phyloP scores from a whole-genome alignment of 1,284 basidiomycete genomes.

The Xerocomus amazonicus region DNA sequence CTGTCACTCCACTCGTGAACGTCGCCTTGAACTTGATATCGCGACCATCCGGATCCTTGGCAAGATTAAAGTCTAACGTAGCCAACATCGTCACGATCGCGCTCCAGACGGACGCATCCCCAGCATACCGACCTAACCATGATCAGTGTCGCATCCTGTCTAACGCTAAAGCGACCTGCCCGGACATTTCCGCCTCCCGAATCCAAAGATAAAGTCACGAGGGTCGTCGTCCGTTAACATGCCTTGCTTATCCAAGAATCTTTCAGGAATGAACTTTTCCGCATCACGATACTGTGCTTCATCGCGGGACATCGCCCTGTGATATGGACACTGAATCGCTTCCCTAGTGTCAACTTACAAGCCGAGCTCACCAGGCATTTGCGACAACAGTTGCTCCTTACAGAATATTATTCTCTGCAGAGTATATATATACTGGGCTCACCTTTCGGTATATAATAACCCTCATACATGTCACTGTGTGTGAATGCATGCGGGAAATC shows the following conservation, averaged over 20 bases:
- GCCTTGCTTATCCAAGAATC: slow-evolving; percentile 17
- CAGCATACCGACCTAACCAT: slow-evolving; percentile 12
- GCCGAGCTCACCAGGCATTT: slow-evolving; percentile 16
- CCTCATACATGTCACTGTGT: slow-evolving; percentile 15
- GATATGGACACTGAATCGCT: background rate
- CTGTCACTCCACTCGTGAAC: slow-evolving; percentile 8
- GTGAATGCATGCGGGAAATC: slow-evolving; percentile 7
- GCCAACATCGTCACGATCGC: slow-evolving; percentile 18
- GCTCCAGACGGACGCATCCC: slow-evolving; percentile 22
- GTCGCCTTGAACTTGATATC: slow-evolving; percentile 9
- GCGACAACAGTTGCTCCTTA: slow-evolving; percentile 11
- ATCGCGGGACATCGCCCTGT: slow-evolving; percentile 20
- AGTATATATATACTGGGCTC: background rate
- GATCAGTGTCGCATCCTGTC: background rate
- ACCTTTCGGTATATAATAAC: slow-evolving; percentile 26
- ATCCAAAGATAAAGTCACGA: slow-evolving; percentile 15
- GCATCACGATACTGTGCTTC: slow-evolving; percentile 13
- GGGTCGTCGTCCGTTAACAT: slow-evolving; percentile 12
- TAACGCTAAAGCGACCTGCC: slow-evolving; percentile 3
- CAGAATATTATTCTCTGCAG: background rate
- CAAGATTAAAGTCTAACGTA: slow-evolving; percentile 10
- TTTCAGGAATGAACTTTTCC: slow-evolving; percentile 20
- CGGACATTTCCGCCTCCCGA: slow-evolving; percentile 19
- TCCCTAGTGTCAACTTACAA: too few species aligned
- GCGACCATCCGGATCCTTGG: slow-evolving; percentile 12